Evolutionary conservation across 163 green algal species (phyloP).

Genomic region (Coccomyxa subellipsoidea): DNA sequence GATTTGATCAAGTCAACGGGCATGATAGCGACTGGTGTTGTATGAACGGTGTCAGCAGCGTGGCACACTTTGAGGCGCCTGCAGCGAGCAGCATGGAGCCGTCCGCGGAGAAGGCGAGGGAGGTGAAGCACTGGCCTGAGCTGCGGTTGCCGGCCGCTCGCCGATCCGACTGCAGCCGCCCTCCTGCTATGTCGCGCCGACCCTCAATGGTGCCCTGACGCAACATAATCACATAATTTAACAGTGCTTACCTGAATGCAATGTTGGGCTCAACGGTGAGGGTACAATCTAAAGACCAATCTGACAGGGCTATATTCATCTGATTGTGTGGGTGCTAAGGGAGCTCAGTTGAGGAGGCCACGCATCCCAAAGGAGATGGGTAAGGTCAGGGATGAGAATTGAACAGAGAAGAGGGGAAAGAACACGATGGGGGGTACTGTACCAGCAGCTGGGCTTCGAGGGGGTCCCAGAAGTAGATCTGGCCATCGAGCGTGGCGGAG

Average conservation of each 20-base stretch:
- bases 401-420: no score
- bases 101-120: conserved; percentile 85
- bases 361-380: no score
- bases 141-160: conserved; percentile 65
- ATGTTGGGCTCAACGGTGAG: no score
- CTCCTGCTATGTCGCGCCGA: conserved; percentile 82
- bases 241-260: no score
- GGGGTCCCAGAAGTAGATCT: conserved; percentile 93
- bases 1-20: no score
- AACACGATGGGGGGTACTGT: not conserved
- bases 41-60: no score
- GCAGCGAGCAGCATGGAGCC: conserved; percentile 83
- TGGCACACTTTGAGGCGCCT: conserved; percentile 34
- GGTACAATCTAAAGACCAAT: no score
- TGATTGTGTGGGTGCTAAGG: no score
- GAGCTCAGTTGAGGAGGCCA: no score
- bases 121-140: conserved; percentile 80
- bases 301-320: no score
- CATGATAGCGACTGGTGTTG: no score
- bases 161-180: conserved; percentile 64
- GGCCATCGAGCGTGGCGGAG: conserved; percentile 84
- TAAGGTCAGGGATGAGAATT: no score
- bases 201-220: conserved; percentile 76
- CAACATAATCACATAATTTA: not conserved
- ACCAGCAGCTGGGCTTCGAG: conserved; percentile 72